Conservation (phyloP, 176 grass and related monocot species). For the Oryza australiensis region DNA sequence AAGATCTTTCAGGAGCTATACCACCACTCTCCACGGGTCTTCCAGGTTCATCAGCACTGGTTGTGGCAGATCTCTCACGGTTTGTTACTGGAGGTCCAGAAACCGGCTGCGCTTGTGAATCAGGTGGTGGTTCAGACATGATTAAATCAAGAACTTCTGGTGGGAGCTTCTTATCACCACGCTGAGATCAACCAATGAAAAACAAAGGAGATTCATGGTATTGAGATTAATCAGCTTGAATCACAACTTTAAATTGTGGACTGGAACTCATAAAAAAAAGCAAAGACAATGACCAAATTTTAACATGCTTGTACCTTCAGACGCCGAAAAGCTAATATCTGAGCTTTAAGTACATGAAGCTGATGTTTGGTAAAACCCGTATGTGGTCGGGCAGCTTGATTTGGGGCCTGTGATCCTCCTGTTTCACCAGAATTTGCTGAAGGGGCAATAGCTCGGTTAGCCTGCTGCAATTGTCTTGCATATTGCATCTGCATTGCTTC, state of each 20-base stretch:
- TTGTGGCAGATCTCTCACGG: slow-evolving; percentile 37
- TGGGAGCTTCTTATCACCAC: slow-evolving; percentile 81
- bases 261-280: slow-evolving; percentile 1
- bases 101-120: slow-evolving; percentile 52
- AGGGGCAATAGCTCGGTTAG: slow-evolving; percentile 37
- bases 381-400: slow-evolving; percentile 37
- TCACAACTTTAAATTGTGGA: neutral
- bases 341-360: slow-evolving; percentile 96
- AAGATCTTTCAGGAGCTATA: slow-evolving; percentile 48
- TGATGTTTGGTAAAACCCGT: slow-evolving; percentile 85
- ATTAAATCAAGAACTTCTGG: slow-evolving; percentile 95
- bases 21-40: slow-evolving; percentile 52
- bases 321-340: slow-evolving; percentile 98
- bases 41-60: slow-evolving; percentile 45
- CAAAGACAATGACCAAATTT: slow-evolving; percentile 27
- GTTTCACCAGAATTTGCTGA: slow-evolving; percentile 36
- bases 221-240: slow-evolving; percentile 32
- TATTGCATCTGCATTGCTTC: slow-evolving; percentile 65
- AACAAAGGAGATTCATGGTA: slow-evolving; percentile 3
- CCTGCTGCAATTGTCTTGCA: slow-evolving; percentile 62
- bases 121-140: slow-evolving; percentile 40
- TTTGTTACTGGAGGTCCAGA: slow-evolving; percentile 35
- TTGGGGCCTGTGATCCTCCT: slow-evolving; percentile 41
- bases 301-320: slow-evolving; percentile 69
- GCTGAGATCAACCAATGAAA: slow-evolving; percentile 55